Evolutionary conservation across 208 protist genomes (phyloP).

Genomic region (Trypanosoma boissoni): DNA sequence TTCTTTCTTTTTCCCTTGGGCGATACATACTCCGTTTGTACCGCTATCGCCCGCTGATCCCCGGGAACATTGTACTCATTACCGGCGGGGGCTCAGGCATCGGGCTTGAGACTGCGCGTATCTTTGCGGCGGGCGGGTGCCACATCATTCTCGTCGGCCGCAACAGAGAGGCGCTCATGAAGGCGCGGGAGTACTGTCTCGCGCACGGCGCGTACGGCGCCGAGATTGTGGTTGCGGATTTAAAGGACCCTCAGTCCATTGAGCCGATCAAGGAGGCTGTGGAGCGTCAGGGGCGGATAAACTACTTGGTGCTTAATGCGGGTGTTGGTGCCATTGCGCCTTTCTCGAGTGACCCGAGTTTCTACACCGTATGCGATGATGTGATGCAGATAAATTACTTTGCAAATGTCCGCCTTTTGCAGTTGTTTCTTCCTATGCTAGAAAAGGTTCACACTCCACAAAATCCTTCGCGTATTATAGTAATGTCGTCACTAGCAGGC

Average conservation of each 20-base stretch:
- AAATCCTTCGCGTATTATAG: slow-evolving; percentile 59
- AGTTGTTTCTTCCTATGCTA: slow-evolving; percentile 61
- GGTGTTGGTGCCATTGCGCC: slow-evolving; percentile 70
- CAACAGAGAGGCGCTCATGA: slow-evolving; percentile 36
- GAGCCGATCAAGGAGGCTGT: slow-evolving; percentile 27
- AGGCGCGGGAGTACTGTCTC: slow-evolving; percentile 35
- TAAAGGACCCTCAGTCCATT: slow-evolving; percentile 43
- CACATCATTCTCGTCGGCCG: slow-evolving; percentile 75
- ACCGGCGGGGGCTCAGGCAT: slow-evolving; percentile 74
- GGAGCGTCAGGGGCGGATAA: slow-evolving; percentile 23
- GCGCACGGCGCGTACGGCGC: slow-evolving; percentile 41
- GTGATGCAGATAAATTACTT: slow-evolving; percentile 90
- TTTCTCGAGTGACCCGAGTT: slow-evolving; percentile 49
- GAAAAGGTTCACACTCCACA: slow-evolving; percentile 25
- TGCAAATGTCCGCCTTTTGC: slow-evolving; percentile 74
- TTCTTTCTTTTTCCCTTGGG: neutral
- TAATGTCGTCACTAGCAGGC: slow-evolving; percentile 76
- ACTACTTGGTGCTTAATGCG: slow-evolving; percentile 83
- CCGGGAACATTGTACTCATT: slow-evolving; percentile 63
- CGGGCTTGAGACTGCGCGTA: slow-evolving; percentile 61
- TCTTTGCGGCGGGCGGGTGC: slow-evolving; percentile 49
- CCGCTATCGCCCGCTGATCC: slow-evolving; percentile 23
- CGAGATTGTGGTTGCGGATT: slow-evolving; percentile 62
- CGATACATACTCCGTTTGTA: slow-evolving; percentile 15
- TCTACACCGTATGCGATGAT: slow-evolving; percentile 48